phyloP scores from a whole-genome alignment of 768 basidiomycete species.

The Pisolithus tinctorius region DNA sequence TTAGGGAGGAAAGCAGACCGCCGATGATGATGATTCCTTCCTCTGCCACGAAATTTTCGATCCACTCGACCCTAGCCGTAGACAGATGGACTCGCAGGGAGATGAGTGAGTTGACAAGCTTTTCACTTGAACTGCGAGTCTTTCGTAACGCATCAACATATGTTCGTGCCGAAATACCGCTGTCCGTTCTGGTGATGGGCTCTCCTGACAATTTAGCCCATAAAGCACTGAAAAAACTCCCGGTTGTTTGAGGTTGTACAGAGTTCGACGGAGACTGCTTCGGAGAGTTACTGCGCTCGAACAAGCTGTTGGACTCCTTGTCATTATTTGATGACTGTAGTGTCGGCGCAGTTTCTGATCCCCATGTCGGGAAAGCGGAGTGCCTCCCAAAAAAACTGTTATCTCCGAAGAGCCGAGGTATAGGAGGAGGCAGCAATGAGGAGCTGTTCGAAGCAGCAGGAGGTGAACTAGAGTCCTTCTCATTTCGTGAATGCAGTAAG shows the following conservation, averaged over 20 bases:
- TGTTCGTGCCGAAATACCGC: constrained; percentile 45
- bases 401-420: constrained; percentile 73
- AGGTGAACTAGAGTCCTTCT: constrained; percentile 26
- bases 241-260: constrained; percentile 62
- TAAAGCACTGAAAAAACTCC: constrained; percentile 71
- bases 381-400: constrained; percentile 59
- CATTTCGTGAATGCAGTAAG: constrained; percentile 35
- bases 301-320: constrained; percentile 34
- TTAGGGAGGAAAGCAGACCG: constrained; percentile 48
- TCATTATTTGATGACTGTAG: constrained; percentile 27
- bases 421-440: constrained; percentile 54
- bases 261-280: constrained; percentile 28
- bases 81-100: constrained; percentile 81
- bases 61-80: constrained; percentile 73
- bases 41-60: constrained; percentile 61
- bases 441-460: constrained; percentile 26
- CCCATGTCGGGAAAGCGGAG: constrained; percentile 57
- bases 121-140: constrained; percentile 47
- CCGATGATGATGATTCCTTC: constrained; percentile 63
- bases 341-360: constrained; percentile 30
- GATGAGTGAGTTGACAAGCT: constrained; percentile 71
- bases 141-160: constrained; percentile 58
- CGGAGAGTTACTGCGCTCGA: constrained; percentile 19
- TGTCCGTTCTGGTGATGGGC: constrained; percentile 29
- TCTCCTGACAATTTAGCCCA: constrained; percentile 66